Percentiles rank a stretch among this genome's conserved stretches.
Conservation (phyloP, 305 asterid genomes). For the Plantago lanceolata region DNA sequence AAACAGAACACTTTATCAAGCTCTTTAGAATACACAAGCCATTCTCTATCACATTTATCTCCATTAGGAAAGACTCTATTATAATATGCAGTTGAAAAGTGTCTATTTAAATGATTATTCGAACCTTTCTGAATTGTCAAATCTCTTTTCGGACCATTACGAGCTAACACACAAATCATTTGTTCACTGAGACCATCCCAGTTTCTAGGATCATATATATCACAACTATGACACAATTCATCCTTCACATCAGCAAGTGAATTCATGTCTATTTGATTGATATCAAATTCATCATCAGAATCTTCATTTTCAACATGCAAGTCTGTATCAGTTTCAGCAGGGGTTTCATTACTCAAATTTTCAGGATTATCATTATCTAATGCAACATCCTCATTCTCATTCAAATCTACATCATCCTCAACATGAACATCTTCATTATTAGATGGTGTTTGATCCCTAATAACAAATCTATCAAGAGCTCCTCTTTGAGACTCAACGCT, state of each 20-base stretch:
- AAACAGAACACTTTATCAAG: conserved; percentile 2
- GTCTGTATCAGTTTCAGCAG: background rate
- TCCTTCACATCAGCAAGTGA: background rate
- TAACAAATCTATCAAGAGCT: background rate
- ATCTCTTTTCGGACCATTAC: conserved; percentile 16
- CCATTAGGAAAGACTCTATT: conserved; percentile 11
- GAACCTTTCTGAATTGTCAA: background rate
- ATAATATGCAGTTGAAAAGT: background rate
- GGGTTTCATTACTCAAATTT: background rate
- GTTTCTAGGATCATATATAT: conserved; percentile 17
- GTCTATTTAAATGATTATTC: background rate
- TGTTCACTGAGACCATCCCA: background rate
- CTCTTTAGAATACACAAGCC: conserved; percentile 20
- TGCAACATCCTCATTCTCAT: background rate
- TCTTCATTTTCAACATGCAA: background rate
- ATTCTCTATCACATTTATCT: conserved; percentile 18
- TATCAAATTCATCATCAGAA: background rate
- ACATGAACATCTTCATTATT: background rate
- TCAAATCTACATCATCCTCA: background rate
- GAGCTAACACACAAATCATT: background rate
- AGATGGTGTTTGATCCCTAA: background rate
- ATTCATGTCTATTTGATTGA: background rate
- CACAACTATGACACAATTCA: too few species aligned
- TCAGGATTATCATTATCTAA: background rate
- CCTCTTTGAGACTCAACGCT: background rate